Conservation (phyloP, 768 basidiomycete species). For the Naganishia vishniacii region DNA sequence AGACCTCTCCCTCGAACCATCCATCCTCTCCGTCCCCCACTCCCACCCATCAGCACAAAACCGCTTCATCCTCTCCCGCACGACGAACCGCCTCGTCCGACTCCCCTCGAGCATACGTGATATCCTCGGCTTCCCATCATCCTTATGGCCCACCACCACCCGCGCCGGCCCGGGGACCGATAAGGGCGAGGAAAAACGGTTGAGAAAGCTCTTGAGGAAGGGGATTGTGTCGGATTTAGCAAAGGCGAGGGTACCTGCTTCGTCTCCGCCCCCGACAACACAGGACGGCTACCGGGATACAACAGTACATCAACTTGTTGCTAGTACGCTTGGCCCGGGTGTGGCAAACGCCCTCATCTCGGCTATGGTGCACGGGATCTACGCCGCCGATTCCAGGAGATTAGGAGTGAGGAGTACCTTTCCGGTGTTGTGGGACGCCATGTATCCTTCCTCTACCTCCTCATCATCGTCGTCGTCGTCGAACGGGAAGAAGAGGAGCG, state of each 20-base stretch:
- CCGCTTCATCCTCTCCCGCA: slow-evolving; percentile 59
- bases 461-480: too few relatives aligned
- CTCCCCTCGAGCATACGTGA: not conserved
- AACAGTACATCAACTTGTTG: slow-evolving; percentile 69
- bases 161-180: not conserved
- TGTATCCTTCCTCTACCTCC: slow-evolving; percentile 41
- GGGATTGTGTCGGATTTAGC: slow-evolving; percentile 62
- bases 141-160: too few relatives aligned
- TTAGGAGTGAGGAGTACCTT: slow-evolving; percentile 75
- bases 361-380: slow-evolving; percentile 85
- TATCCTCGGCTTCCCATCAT: not conserved
- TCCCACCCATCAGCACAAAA: slow-evolving; percentile 67
- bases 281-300: slow-evolving; percentile 61
- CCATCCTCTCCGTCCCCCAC: slow-evolving; percentile 63
- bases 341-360: slow-evolving; percentile 72
- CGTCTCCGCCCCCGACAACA: not conserved
- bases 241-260: slow-evolving; percentile 30
- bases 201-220: slow-evolving; percentile 52
- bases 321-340: slow-evolving; percentile 64
- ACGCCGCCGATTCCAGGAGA: slow-evolving; percentile 72
- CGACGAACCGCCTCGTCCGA: not conserved
- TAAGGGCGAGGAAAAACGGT: not conserved
- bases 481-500: slow-evolving; percentile 51
- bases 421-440: slow-evolving; percentile 65
- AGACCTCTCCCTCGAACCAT: slow-evolving; percentile 60